A percentile compares a stretch with the other conserved stretches of the same genome.
Conservation (phyloP, 2,329 filamentous ascomycete genomes). For the Grosmannia huntii region DNA sequence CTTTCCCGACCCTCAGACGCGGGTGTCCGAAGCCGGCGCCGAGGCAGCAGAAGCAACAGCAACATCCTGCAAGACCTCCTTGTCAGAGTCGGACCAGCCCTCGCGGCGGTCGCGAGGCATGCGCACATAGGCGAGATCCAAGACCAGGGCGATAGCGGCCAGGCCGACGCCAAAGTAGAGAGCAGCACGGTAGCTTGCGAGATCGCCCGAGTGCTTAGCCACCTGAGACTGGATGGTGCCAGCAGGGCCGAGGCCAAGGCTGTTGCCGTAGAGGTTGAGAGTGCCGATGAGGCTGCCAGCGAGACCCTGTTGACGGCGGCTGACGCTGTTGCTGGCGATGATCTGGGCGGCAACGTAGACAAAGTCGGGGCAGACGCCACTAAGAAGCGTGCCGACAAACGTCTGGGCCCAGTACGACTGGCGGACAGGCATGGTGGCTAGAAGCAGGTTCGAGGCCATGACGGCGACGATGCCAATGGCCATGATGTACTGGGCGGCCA, state of each 20-base stretch:
- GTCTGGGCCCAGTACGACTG: conserved; percentile 30
- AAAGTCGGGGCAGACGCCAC: conserved; percentile 31
- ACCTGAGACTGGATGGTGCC: conserved; percentile 21
- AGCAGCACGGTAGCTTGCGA: conserved; percentile 24
- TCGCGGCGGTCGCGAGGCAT: conserved; percentile 27
- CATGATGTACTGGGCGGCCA: conserved; percentile 34
- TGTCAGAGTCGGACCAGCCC: conserved; percentile 15
- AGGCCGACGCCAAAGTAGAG: conserved; percentile 27
- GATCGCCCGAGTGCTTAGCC: conserved; percentile 10
- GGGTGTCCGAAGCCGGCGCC: neutral
- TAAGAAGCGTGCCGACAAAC: conserved; percentile 25
- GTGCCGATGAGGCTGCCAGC: conserved; percentile 34
- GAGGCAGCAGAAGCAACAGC: neutral
- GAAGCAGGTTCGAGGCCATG: conserved; percentile 19
- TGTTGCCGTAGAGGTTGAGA: conserved; percentile 20
- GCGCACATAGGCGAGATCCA: conserved; percentile 25
- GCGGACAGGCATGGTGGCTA: conserved; percentile 31
- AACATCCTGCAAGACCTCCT: neutral
- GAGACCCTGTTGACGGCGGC: conserved; percentile 33
- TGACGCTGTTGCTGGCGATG: conserved; percentile 38
- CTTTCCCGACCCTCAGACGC: neutral
- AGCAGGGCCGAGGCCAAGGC: conserved; percentile 20
- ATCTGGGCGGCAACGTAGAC: conserved; percentile 38
- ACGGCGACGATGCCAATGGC: conserved; percentile 26
- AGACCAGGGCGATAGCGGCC: conserved; percentile 20